These are phyloP conservation scores for Nitzschia sp. DNA, from an alignment of 108 stramenopile species.

Conservation along the genomic window DNA sequence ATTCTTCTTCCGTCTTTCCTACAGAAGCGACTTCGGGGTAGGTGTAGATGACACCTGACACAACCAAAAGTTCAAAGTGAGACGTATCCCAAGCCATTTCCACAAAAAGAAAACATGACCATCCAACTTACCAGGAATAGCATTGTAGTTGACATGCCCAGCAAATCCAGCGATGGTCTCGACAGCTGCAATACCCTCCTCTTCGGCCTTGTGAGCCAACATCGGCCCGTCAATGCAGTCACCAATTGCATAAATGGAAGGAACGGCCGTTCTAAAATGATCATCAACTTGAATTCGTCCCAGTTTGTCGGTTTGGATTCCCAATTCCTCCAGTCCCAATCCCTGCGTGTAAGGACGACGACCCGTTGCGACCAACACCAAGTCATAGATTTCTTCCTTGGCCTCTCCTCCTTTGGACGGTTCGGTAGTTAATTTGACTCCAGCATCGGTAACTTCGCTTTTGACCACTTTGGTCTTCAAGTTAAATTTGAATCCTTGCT, in stretches of 20 bases:
- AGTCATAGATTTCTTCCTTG: slow-evolving; percentile 78
- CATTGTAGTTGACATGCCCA: slow-evolving; percentile 99
- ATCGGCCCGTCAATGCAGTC: slow-evolving; percentile 99
- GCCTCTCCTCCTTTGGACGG: slow-evolving; percentile 85
- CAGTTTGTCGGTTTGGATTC: slow-evolving; percentile 93
- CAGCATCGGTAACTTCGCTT: slow-evolving; percentile 83
- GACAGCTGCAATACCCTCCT: slow-evolving; percentile 97
- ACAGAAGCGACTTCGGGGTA: slow-evolving; percentile 99
- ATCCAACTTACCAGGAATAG: slow-evolving; percentile 84
- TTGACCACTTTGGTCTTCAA: slow-evolving; percentile 94
- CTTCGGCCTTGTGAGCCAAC: slow-evolving; percentile 99
- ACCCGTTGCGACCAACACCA: slow-evolving; percentile 98
- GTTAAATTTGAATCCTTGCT: slow-evolving; percentile 98
- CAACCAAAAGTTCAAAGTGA: not conserved
- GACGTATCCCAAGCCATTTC: not conserved
- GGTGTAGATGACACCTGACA: slow-evolving; percentile 94
- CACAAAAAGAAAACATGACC: not conserved
- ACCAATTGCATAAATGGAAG: slow-evolving; percentile 95
- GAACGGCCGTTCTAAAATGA: slow-evolving; percentile 95
- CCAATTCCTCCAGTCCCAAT: slow-evolving; percentile 93
- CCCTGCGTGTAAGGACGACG: slow-evolving; percentile 98
- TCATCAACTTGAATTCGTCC: slow-evolving; percentile 97
- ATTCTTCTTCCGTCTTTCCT: slow-evolving; percentile 99
- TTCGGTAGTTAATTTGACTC: slow-evolving; percentile 92
- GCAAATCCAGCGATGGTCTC: slow-evolving; percentile 97